A percentile compares a stretch with the other conserved stretches of the same genome.
phyloP scores from a whole-genome alignment of 345 rosid genomes.

The Toxicodendron radicans region DNA sequence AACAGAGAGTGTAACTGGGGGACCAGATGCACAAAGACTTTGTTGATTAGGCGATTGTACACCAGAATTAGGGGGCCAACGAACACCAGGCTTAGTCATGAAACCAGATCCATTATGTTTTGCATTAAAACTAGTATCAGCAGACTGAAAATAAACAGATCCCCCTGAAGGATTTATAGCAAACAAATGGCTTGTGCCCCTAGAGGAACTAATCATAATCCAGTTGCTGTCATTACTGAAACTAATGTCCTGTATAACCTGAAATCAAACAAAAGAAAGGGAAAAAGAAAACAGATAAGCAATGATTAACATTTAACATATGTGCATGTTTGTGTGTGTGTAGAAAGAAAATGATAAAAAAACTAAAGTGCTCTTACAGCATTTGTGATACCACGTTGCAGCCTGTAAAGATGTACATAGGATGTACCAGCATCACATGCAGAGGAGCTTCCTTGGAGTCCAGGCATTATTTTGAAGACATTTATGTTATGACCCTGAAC shows the following conservation, averaged over 20 bases:
- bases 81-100: slow-evolving; percentile 36
- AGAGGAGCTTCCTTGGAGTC: slow-evolving; percentile 38
- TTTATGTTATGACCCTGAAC: slow-evolving; percentile 91
- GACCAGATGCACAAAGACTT: slow-evolving; percentile 42
- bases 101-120: slow-evolving; percentile 34
- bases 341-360: not conserved
- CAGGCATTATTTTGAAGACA: slow-evolving; percentile 80
- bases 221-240: slow-evolving; percentile 81
- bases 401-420: slow-evolving; percentile 73
- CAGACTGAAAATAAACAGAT: slow-evolving; percentile 36
- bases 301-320: not conserved
- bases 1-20: slow-evolving; percentile 71
- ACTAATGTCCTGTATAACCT: slow-evolving; percentile 96
- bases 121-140: slow-evolving; percentile 30
- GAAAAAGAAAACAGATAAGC: not conserved
- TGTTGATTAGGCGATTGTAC: slow-evolving; percentile 34
- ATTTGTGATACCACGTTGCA: slow-evolving; percentile 94
- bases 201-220: slow-evolving; percentile 89
- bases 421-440: slow-evolving; percentile 41
- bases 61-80: slow-evolving; percentile 39
- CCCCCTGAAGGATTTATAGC: slow-evolving; percentile 69
- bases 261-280: slow-evolving; percentile 21
- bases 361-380: slow-evolving; percentile 56
- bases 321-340: no score
- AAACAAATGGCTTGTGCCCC: slow-evolving; percentile 96